phyloP scores from a whole-genome alignment of 139 green algal species.

The Coccomyxa sp. region DNA sequence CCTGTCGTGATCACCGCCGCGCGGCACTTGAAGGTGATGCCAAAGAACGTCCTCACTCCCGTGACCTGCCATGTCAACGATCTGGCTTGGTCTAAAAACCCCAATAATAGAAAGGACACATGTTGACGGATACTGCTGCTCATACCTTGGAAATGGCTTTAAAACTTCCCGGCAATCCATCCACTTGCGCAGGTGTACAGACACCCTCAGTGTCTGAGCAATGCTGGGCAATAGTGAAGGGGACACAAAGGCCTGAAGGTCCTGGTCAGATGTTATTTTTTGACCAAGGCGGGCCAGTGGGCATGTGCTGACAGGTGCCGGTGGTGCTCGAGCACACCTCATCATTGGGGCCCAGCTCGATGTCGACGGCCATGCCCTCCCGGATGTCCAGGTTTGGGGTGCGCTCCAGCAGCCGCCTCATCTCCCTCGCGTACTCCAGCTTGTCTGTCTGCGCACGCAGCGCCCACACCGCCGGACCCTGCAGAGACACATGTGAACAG shows the following conservation, averaged over 20 bases:
- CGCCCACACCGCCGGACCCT: slow-evolving; percentile 96
- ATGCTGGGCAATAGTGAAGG: not conserved
- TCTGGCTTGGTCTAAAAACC: too few relatives aligned
- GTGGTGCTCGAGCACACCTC: slow-evolving; percentile 38
- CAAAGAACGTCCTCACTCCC: slow-evolving; percentile 91
- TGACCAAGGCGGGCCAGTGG: too few relatives aligned
- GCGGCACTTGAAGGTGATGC: slow-evolving; percentile 73
- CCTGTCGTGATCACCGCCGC: slow-evolving; percentile 90
- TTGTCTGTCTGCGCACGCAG: slow-evolving; percentile 98
- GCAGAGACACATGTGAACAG: not conserved
- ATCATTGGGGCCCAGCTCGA: slow-evolving; percentile 87
- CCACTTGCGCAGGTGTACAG: not conserved
- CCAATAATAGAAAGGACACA: too few relatives aligned
- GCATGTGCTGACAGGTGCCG: too few relatives aligned
- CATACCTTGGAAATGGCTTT: not conserved
- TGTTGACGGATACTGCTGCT: not conserved
- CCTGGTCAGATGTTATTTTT: too few relatives aligned
- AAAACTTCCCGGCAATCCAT: not conserved
- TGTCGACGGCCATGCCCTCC: slow-evolving; percentile 83
- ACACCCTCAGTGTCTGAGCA: not conserved
- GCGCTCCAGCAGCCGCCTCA: slow-evolving; percentile 70
- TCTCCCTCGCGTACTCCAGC: slow-evolving; percentile 75
- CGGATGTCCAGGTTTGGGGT: slow-evolving; percentile 82
- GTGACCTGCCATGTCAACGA: not conserved
- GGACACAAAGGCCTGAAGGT: not conserved